Base-by-base conservation (phyloP, 2,329 filamentous ascomycete species). In the Clonostachys chloroleuca region DNA sequence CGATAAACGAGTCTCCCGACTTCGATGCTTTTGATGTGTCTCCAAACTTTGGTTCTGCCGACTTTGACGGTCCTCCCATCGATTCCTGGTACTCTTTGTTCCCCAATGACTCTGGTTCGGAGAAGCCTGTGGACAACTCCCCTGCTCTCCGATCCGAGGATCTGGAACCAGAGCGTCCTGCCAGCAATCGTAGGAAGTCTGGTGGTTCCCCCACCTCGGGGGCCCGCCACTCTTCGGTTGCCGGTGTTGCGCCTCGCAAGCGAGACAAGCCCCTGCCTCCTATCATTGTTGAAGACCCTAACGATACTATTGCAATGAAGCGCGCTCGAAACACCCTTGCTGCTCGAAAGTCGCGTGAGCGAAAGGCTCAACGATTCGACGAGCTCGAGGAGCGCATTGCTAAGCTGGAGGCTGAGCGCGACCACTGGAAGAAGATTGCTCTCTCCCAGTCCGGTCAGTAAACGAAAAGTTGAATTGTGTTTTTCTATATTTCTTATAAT, bases 291-390 rank as follows among this genome's bases (percentile, higher is more conserved):
- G 81, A 85, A 30, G 89, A 96, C 56, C 80, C 84, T 1, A 70
- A 58, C 40, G 92, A 96, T 59, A 80, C 79, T 10, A 65, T 87
- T n/a, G 90, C 89, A 17, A 81, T 92, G 77, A 96, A 96, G 83
- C 88, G 92, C 65, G 92, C 91, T 44, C 87, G 91, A 56, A 97
- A 96, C 67, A 95, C 91, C 9, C 80, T 95, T 65, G 92, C 92
- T 16, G 92, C 92, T 58, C 90, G 92, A 55, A 96, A 96, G 72
- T 96, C 91, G 50, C 86, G 92, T 45, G 86, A 90, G 60, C 86
- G 90, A 55, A 96, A 96, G 74, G 83, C 89, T 48, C 78, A 86
- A 63, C 81, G 85, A 56, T 76, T 92, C 51, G 84, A 88, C 47
- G 81, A 84, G 49, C 75, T 96, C 42, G 87, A 95, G 72, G 78